phyloP scores from a whole-genome alignment of 2,329 filamentous ascomycete genomes.

The Beauveria bassiana region DNA sequence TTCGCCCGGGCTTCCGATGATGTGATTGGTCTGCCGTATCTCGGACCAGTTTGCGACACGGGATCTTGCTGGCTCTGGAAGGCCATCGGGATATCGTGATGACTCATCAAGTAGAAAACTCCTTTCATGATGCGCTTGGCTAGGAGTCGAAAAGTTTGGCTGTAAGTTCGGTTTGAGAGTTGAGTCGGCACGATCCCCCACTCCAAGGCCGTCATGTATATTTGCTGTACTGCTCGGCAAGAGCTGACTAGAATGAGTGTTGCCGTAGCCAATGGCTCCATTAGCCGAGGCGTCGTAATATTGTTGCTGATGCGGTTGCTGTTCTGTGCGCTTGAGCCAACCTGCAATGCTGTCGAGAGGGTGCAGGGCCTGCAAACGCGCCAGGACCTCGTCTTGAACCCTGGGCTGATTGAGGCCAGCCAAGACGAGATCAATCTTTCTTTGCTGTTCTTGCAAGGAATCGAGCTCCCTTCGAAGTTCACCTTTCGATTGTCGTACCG shows the following conservation, averaged over 20 bases:
- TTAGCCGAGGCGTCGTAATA: background rate
- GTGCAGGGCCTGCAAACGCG: slow-evolving; percentile 45
- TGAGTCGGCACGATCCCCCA: background rate
- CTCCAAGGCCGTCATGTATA: background rate
- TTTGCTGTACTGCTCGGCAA: background rate
- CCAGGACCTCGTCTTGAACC: slow-evolving; percentile 46
- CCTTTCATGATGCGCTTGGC: background rate
- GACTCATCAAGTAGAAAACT: background rate
- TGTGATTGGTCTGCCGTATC: background rate
- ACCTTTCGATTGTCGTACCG: background rate
- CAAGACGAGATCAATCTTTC: slow-evolving; percentile 48
- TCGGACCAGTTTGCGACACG: background rate
- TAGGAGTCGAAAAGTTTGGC: background rate
- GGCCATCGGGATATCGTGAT: background rate
- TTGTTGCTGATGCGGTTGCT: background rate
- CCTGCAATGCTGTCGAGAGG: slow-evolving; percentile 47
- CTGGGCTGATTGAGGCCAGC: slow-evolving; percentile 43
- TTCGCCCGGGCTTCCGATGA: background rate
- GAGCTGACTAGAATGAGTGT: background rate
- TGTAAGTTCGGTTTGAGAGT: background rate
- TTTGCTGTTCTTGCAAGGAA: slow-evolving; percentile 29
- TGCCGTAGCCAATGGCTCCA: background rate
- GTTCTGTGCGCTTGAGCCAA: slow-evolving; percentile 32
- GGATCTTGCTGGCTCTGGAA: background rate
- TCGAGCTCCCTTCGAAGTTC: background rate